Base-by-base conservation (phyloP, 2,329 filamentous ascomycete genomes). In the Aspergillus fructus region DNA sequence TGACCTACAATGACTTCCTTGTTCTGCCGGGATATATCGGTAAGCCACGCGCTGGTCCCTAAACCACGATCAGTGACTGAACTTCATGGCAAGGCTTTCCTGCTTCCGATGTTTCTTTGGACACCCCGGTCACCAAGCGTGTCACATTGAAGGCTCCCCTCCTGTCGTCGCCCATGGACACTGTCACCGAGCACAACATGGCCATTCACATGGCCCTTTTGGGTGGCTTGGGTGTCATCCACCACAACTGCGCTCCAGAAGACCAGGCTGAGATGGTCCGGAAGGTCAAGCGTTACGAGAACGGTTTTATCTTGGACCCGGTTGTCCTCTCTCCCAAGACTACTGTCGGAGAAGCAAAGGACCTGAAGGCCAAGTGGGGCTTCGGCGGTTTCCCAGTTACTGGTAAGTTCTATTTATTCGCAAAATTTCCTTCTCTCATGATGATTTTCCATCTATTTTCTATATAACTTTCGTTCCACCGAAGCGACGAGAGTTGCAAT, bases 391-490 rank as follows among this genome's bases (percentile, higher is more conserved):
- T 97, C 80, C 94, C 94, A 59, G 93, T 99, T 59, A 99, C 94
- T 79, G 94, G 96, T 99, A 83, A 84, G 93, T 83, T 51, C 61
- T 61, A 55, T 58, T 63, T 63, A 42, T 58, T 62, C 62, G 40
- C 59, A 54, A 54, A 54, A 40, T 24, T 50, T 34, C 55, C 58
- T 70, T 67, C 59, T 66, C 96, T 96, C 94, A 91, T 83, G 85
- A 83, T 85, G 74, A 77, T 56, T 81, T 83, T 79, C 81, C 81
- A 83, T 84, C 76, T 76, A 30, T 81, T 79, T 80, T 71, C 70
- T 74, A 81, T 85, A 89, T 97, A 97, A 97, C 94, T 99, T 99
- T 99, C 94, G 94, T 99, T 99, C 94, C 93, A 93, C 94, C 91
- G 91, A 84, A 96, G 88, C 85, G 89, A 90, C 88, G 83, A 84